Evolutionary conservation across 495 filamentous ascomycete species (phyloP).

Genomic region (Aspergillus bridgeri): DNA sequence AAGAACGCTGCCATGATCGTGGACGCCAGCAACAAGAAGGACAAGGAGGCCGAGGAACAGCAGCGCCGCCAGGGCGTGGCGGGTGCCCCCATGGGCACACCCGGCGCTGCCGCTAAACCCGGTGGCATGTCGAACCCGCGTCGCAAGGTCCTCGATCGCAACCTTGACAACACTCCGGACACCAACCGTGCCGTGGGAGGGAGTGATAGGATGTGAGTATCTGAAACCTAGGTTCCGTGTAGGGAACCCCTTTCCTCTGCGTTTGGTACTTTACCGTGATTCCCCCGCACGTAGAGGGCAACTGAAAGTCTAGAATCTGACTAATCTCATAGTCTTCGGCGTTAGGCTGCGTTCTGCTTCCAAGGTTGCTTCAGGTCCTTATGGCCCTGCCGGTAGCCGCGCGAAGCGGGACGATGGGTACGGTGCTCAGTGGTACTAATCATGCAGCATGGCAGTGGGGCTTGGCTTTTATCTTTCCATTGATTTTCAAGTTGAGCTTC

Average conservation of each 20-base stretch:
- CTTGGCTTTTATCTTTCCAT: conserved; percentile 19
- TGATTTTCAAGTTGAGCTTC: conserved; percentile 21
- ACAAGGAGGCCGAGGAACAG: conserved; percentile 75
- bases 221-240: conserved; percentile 81
- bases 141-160: conserved; percentile 77
- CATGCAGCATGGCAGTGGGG: conserved; percentile 34
- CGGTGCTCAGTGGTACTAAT: conserved; percentile 62
- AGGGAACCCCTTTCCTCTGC: conserved; percentile 79
- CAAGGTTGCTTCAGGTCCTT: conserved; percentile 66
- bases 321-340: conserved; percentile 86
- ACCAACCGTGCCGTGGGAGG: conserved; percentile 85
- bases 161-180: conserved; percentile 75
- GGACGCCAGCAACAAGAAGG: conserved; percentile 69
- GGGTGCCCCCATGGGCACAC: conserved; percentile 55
- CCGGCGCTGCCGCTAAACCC: conserved; percentile 63
- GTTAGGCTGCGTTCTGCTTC: conserved; percentile 94
- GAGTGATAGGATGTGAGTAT: conserved; percentile 99
- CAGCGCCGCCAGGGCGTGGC: conserved; percentile 57
- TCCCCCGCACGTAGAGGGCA: conserved; percentile 69
- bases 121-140: conserved; percentile 72
- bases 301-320: conserved; percentile 68
- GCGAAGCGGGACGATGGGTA: conserved; percentile 69
- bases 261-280: conserved; percentile 74
- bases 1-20: conserved; percentile 95
- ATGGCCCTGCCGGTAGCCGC: conserved; percentile 67